Evolutionary conservation across 306 rosid species (phyloP), one percentile per base, ranked within the genome.

Genomic region (Vigna trinervia): DNA sequence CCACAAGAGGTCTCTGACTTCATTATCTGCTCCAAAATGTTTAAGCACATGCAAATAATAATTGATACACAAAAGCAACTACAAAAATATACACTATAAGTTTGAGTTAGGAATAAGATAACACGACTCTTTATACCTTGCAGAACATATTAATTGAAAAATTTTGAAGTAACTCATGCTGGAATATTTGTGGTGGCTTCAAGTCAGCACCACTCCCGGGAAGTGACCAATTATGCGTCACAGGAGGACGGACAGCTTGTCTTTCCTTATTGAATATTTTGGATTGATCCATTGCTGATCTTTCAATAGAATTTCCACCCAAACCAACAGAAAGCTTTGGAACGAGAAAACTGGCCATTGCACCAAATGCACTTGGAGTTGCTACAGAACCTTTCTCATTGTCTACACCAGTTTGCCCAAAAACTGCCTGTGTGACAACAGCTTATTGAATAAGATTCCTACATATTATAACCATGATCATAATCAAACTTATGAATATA

Each of bases 301-400:
- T 89, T 78, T 94, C 97, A 71, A 79, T 75, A 56, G 98, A 82
- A 84, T 81, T 92, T 85, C 97, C 96, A 66, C 88, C 83, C 69
- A 89, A 75, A 65, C 99, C 97, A 78, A 84, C 92, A 81, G 99
- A 84, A 63, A 90, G 92, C 90, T 92, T 95, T 63, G 99, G 99
- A 82, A 87, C 97, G 74, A 95, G 99, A 86, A 92, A 95, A 88
- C 91, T 91, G 72, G 99, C 92, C 99, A 95, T 89, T 69, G 97
- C 99, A 85, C 97, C 97, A 86, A 90, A 95, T 64, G 99, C 91
- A 85, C 89, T 87, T 51, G 97, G 88, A 78, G 86, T 69, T 77
- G 96, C 83, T 15, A 87, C 85, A 50, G 97, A 82, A 84, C 84
- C 89, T 60, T 90, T 78, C 79, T 88, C 94, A 53, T 85, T 88